Percentiles rank a stretch among this genome's conserved stretches.
Conservation (phyloP, 495 filamentous ascomycete species). For the Xylaria venustula region DNA sequence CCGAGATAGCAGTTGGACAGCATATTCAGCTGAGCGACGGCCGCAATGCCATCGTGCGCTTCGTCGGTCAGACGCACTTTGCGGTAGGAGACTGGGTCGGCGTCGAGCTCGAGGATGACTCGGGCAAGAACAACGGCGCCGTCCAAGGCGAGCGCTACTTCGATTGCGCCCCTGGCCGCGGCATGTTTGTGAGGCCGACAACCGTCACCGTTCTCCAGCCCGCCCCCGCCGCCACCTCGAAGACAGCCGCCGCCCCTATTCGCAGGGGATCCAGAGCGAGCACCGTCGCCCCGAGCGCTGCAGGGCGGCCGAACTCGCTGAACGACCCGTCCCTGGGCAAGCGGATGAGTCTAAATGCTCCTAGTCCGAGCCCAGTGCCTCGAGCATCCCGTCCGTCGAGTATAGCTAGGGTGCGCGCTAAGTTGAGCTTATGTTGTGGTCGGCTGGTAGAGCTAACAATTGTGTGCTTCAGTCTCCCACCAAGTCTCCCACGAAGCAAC, state of each 20-base stretch:
- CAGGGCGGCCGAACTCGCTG: conserved; percentile 33
- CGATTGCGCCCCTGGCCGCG: conserved; percentile 71
- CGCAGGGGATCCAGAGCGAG: conserved; percentile 30
- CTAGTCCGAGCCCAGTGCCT: conserved; percentile 62
- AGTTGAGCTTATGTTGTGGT: neutral
- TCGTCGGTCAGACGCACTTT: conserved; percentile 75
- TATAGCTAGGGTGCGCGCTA: conserved; percentile 54
- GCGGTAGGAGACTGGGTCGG: conserved; percentile 84
- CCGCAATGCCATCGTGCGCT: conserved; percentile 74
- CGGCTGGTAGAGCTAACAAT: conserved; percentile 19
- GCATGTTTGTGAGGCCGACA: conserved; percentile 82
- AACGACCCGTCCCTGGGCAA: conserved; percentile 54
- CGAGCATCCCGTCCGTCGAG: conserved; percentile 54
- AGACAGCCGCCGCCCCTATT: conserved; percentile 25
- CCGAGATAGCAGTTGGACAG: conserved; percentile 45
- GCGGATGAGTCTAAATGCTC: conserved; percentile 65
- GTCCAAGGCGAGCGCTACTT: conserved; percentile 91
- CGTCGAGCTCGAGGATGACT: conserved; percentile 78
- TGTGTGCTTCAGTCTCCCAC: conserved; percentile 60
- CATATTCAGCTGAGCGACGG: conserved; percentile 71
- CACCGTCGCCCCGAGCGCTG: conserved; percentile 2
- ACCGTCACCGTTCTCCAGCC: conserved; percentile 61
- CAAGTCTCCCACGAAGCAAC: conserved; percentile 78
- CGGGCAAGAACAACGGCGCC: conserved; percentile 92
- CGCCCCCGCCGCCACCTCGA: conserved; percentile 39